Evolutionary conservation across 192 early-diverging fungal genomes (phyloP), one percentile per base, ranked within the genome.

Genomic region (Coemansia sp.): DNA sequence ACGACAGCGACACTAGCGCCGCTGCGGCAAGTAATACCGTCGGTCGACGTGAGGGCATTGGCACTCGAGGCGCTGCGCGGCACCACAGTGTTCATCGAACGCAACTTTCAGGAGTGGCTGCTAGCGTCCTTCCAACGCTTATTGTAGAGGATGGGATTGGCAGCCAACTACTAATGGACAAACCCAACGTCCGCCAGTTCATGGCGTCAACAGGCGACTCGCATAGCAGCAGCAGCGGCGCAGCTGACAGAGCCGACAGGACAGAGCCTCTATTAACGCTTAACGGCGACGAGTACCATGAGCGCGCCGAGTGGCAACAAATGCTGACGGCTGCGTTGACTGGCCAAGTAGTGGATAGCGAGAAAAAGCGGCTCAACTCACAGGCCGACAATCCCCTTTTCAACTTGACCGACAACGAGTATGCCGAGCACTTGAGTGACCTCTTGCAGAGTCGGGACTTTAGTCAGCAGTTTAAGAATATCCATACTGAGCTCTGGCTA

Each of bases 271-370:
- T 66, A 29, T 68, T 31, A 60, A 60, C 66, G 16, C 79, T 81
- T 6, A 62, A 68, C 50, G 74, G 71, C 8, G 85, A 87, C 62
- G 85, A 85, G 52, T 70, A 75, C 46, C 83, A 84, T 27, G 94
- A 95, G 71, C 88, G 94, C 46, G 74, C 87, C 13, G 92, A 94
- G 69, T 95, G 94, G 94, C 94, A 93, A 49, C 87, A 89, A 47
- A 93, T 95, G 92, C 81, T 95, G 4, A 85, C 90, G 33, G 91
- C 92, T 15, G 94, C 94, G 13, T 73, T 95, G 29, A 88, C 83
- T 10, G 93, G 94, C 33, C 92, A 95, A 52, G 91, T 94, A 20
- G 92, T 95, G 11, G 92, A 90, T 55, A 90, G 89, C 31, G 94
- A 95, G 76, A 92, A 93, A 67, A 87, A 88, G 65, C 89, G 92